Evolutionary conservation across 2,329 filamentous ascomycete genomes (phyloP).

Genomic region (Alternaria sp.): DNA sequence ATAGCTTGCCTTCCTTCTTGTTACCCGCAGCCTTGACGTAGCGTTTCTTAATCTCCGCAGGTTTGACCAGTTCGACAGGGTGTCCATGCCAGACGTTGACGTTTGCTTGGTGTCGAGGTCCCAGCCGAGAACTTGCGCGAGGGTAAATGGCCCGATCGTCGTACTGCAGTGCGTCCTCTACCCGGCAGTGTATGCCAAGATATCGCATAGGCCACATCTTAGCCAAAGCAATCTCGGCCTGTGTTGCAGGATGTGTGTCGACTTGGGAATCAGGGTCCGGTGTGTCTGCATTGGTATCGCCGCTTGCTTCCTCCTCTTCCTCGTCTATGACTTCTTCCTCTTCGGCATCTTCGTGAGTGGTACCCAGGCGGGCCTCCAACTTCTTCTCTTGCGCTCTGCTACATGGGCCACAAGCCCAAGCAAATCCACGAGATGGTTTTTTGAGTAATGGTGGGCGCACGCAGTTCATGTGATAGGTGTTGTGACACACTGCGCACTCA

Average conservation of each 20-base stretch:
- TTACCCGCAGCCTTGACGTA: slow-evolving; percentile 66
- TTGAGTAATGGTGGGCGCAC: slow-evolving; percentile 90
- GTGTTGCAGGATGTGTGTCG: slow-evolving; percentile 69
- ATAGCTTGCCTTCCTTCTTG: slow-evolving; percentile 77
- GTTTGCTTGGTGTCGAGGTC: slow-evolving; percentile 88
- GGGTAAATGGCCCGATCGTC: slow-evolving; percentile 94
- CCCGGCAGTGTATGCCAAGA: slow-evolving; percentile 90
- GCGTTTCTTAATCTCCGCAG: slow-evolving; percentile 82
- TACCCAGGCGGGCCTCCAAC: slow-evolving; percentile 78
- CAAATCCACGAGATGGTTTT: slow-evolving; percentile 96
- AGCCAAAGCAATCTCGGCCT: slow-evolving; percentile 89
- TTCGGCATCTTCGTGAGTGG: slow-evolving; percentile 59
- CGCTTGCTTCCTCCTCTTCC: slow-evolving; percentile 71
- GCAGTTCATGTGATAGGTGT: slow-evolving; percentile 98
- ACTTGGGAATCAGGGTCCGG: slow-evolving; percentile 58
- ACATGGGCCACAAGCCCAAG: slow-evolving; percentile 96
- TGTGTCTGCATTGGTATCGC: slow-evolving; percentile 66
- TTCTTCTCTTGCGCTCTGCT: slow-evolving; percentile 94
- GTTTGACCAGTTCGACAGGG: slow-evolving; percentile 88
- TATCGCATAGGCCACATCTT: slow-evolving; percentile 97
- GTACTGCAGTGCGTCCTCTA: slow-evolving; percentile 94
- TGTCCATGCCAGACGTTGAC: slow-evolving; percentile 85
- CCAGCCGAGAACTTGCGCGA: slow-evolving; percentile 88
- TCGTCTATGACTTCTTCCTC: slow-evolving; percentile 71
- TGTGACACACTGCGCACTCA: slow-evolving; percentile 91